Evolutionary conservation across 345 rosid genomes (phyloP), one percentile per base, ranked within the genome.

Genomic region (Jatropha curcas): DNA sequence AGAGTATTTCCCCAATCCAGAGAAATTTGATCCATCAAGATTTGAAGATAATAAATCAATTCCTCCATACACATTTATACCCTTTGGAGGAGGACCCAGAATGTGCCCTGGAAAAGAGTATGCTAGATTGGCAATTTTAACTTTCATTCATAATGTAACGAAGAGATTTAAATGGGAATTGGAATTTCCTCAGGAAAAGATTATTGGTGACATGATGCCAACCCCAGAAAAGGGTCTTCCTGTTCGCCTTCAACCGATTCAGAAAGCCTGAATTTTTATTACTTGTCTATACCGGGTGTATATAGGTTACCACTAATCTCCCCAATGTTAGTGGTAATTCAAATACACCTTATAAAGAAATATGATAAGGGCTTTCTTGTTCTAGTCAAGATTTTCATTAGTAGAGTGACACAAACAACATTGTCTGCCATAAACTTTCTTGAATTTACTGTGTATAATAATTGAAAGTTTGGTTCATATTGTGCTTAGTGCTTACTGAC

Each of bases 81-180:
- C 88, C 10, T 85, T 85, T 22, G 86, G 88, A 22, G 86, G 86
- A 1, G 88, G 88, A 1, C 88, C 88, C 0, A 68, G 84, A 17
- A 71, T 62, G 80, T 82, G 86, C 46, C 84, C 88, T 4, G 86
- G 88, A n/a, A 85, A 82, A 61, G 88, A 85, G 67, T 82, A 85
- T 60, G 86, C 86, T 0, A 65, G 83, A n/a, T 60, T 82, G 24
- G 83, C 85, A 7, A 82, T 78, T 53, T 80, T 82, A 4, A 62
- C 83, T 0, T 85, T 85, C 41, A 79, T 80, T 22, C 86, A 80
- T 74, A 78, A 82, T 25, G 78, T 82, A 13, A 77, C 81, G 14
- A 80, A 56, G 67, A 80, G 82, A 68, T 85, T 74, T 19, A 65
- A 56, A 16, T 85, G 84, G 88, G 83, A 80, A 34, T 27, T 78